Evolutionary conservation across 306 rosid species (phyloP), one percentile per base, ranked within the genome.

Genomic region (Acacia confusa): DNA sequence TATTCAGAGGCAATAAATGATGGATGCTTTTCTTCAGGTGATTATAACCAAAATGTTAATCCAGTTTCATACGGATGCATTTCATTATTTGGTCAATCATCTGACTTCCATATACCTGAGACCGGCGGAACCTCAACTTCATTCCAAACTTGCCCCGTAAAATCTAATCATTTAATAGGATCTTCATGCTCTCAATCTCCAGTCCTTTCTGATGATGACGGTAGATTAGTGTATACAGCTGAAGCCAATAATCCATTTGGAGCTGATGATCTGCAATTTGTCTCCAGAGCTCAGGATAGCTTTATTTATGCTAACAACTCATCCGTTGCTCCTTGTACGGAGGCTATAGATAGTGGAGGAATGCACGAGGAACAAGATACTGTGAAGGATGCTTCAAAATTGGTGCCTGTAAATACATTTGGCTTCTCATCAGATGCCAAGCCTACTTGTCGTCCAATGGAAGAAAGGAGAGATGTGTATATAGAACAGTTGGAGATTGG

Each of bases 361-460:
- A 71, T 83, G 83, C 92, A 82, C 50, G 87, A 84, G 82, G 85
- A 75, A 83, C 87, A 72, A 19, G 87, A 90, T 75, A 74, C 45
- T 44, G 82, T 80, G 63, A 73, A 84, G 28, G 97, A 88, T 81
- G 50, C 82, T 77, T 86, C 90, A 65, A 87, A 85, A 40, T 82
- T 92, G 87, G 94, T 88, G 82, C 88, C 94, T 86, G 88, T 87
- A 83, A 89, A 90, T 91, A 88, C 85, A 82, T 90, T 89, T 79
- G 72, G 80, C 66, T 65, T 87, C 19, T 90, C 84, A 85, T 86
- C 87, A 73, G 95, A 84, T 16, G 44, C 78, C 45, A 78, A 28
- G 17, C 88, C 82, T 81, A 86, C 68, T 82, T 88, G 85, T 80
- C 74, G 81, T 72, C 72, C 87, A 61, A 19, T 22, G 75, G 88